Evolutionary conservation across 2,329 filamentous ascomycete species (phyloP), one percentile per base, ranked within the genome.

Genomic region (Didymella pinodella): DNA sequence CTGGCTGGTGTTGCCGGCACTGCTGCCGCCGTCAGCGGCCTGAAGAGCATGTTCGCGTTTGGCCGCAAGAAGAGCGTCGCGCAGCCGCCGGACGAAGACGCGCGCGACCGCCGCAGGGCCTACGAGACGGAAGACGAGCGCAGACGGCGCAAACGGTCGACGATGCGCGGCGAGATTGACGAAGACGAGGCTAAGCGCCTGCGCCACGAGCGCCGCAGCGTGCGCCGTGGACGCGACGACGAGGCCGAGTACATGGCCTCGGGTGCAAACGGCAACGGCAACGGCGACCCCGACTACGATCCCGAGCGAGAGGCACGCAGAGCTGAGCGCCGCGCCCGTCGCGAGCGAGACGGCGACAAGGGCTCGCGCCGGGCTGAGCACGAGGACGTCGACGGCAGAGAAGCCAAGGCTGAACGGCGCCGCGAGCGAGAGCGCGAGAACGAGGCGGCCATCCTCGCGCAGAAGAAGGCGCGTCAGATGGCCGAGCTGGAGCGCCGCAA

Each of bases 11-110:
- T 74, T 32, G 69, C 70, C 28, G 66, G 68, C 31, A 70, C 67
- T 55, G 72, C 71, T 55, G 72, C 70, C 16, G 77, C 86, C 51
- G 83, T 83, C 54, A 78, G 80, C 55, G 84, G 85, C 22, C 75
- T 88, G 16, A 85, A 86, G 78, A 83, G 85, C n/a, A 81, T 70
- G 61, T 78, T 83, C 49, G 81, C 81, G 3, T 63, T 81, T 52
- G 69, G 73, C 29, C 73, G 69, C 52, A 76, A 77, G 72, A 73
- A 73, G 64, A 66, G 65, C 7, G 41, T 44, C 18, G 64, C 63
- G 34, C 66, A 66, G 3, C 28, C 48, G 38, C 59, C 54, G 14
- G 70, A 72, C 44, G 69, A 75, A 14, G 74, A 75, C 45, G 59
- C 66, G 49, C 67, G 71, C 47, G 71, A 76, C 48, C 74, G 75